Conservation (phyloP, 1,139 yeast species). For the Keqinozyma sinolaborantium region DNA sequence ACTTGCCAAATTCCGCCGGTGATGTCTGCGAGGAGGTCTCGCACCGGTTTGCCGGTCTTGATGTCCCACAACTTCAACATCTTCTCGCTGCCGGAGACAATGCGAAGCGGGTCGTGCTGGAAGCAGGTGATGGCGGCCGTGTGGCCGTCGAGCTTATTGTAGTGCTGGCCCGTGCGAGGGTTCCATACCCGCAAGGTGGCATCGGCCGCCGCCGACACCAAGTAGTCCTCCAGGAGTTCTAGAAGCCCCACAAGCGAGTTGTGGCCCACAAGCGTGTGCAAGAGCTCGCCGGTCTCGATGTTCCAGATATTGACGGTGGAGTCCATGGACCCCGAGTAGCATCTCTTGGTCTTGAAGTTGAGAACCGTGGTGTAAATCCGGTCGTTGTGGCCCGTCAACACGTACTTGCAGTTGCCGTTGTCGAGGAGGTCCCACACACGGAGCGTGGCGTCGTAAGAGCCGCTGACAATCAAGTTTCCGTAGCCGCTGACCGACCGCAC, state of each 20-base stretch:
- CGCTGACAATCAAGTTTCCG: conserved; percentile 82
- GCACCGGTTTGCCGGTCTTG: conserved; percentile 68
- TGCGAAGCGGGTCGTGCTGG: conserved; percentile 80
- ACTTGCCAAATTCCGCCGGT: conserved; percentile 95
- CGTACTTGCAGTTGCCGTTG: conserved; percentile 68
- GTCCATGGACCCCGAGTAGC: conserved; percentile 93
- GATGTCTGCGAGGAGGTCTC: conserved; percentile 72
- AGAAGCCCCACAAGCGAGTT: conserved; percentile 85
- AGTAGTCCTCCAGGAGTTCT: conserved; percentile 68
- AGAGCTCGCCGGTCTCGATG: conserved; percentile 65
- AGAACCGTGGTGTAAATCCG: conserved; percentile 84
- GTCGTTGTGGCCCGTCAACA: conserved; percentile 80
- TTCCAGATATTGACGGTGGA: conserved; percentile 90
- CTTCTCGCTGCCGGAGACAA: conserved; percentile 86
- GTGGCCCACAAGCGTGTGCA: conserved; percentile 76
- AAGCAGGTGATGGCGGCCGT: conserved; percentile 90
- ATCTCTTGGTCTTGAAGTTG: conserved; percentile 70
- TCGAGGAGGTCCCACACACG: conserved; percentile 86
- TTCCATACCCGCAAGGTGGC: conserved; percentile 91
- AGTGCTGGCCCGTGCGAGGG: conserved; percentile 68
- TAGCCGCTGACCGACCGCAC: conserved; percentile 87
- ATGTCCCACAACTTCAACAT: conserved; percentile 84
- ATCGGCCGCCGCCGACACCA: conserved; percentile 98
- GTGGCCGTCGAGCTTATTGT: conserved; percentile 77
- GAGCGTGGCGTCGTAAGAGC: conserved; percentile 87